These are phyloP conservation scores for Viola pubescens DNA, from an alignment of 441 rosid genomes.

Conservation along the genomic window DNA sequence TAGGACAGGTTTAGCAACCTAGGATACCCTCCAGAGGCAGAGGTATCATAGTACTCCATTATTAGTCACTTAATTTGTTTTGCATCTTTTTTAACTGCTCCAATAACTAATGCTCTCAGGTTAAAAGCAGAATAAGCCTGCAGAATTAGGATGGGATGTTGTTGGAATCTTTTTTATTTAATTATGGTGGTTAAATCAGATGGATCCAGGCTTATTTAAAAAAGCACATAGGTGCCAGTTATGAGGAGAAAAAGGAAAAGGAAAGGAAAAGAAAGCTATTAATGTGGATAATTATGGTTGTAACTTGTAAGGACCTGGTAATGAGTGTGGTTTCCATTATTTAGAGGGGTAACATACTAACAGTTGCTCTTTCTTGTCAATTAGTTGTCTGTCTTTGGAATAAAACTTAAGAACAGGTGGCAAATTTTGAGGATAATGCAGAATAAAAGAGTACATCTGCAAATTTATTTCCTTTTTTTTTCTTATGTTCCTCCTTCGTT, in stretches of 20 bases:
- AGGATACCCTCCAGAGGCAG: background rate
- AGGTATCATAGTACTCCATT: background rate
- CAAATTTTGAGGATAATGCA: conserved; percentile 9
- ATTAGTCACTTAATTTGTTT: background rate
- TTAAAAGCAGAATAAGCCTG: background rate
- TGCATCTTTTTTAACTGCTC: background rate
- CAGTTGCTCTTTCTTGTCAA: conserved; percentile 23
- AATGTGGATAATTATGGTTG: background rate
- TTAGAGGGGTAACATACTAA: background rate
- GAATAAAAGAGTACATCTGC: background rate
- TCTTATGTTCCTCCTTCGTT: conserved; percentile 24
- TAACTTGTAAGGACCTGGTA: background rate
- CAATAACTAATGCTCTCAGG: background rate
- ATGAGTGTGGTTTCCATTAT: conserved; percentile 12
- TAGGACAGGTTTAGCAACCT: background rate
- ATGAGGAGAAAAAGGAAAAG: background rate
- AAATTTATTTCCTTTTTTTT: no score
- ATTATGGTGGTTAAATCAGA: background rate
- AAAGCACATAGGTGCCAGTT: background rate
- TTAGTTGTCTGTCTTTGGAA: conserved; percentile 22
- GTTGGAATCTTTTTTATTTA: background rate
- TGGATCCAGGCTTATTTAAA: background rate
- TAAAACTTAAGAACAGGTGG: conserved; percentile 4
- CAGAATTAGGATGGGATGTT: background rate
- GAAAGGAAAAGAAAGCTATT: background rate